phyloP scores from a whole-genome alignment of 495 filamentous ascomycete species.

The Talaromyces ruber region DNA sequence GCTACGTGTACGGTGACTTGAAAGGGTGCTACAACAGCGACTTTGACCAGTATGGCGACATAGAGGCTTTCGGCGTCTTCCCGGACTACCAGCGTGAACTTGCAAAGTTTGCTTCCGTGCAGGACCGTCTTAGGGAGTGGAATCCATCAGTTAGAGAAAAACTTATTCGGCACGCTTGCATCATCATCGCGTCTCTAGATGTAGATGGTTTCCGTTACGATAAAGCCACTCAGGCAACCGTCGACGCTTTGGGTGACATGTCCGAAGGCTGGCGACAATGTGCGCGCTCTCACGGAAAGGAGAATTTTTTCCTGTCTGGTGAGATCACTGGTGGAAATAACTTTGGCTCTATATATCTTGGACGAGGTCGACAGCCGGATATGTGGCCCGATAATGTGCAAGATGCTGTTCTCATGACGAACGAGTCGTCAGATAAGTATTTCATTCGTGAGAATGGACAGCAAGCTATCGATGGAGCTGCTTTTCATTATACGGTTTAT shows the following conservation, averaged over 20 bases:
- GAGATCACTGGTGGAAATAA: slow-evolving; percentile 59
- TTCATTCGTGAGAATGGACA: slow-evolving; percentile 51
- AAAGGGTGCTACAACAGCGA: slow-evolving; percentile 61
- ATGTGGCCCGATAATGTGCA: slow-evolving; percentile 37
- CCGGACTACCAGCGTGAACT: slow-evolving; percentile 62
- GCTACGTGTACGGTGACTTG: slow-evolving; percentile 33
- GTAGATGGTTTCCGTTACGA: slow-evolving; percentile 65
- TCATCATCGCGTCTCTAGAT: slow-evolving; percentile 55
- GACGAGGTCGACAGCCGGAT: slow-evolving; percentile 52
- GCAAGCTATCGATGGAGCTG: slow-evolving; percentile 54
- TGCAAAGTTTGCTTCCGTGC: slow-evolving; percentile 66
- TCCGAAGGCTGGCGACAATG: slow-evolving; percentile 46
- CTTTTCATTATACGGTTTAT: slow-evolving; percentile 69
- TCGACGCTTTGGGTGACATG: slow-evolving; percentile 54
- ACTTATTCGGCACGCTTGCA: slow-evolving; percentile 57
- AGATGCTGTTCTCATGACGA: slow-evolving; percentile 38
- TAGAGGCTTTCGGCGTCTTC: slow-evolving; percentile 59
- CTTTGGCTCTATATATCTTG: slow-evolving; percentile 57
- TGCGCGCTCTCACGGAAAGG: slow-evolving; percentile 45
- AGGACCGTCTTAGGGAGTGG: slow-evolving; percentile 71
- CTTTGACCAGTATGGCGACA: slow-evolving; percentile 64
- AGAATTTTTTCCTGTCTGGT: slow-evolving; percentile 57
- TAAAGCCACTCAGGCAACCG: slow-evolving; percentile 58
- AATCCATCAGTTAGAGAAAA: slow-evolving; percentile 48
- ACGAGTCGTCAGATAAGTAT: slow-evolving; percentile 30